These are phyloP conservation scores for Fusarium sp. DNA, from an alignment of 2,329 filamentous ascomycete species.

Conservation along the genomic window DNA sequence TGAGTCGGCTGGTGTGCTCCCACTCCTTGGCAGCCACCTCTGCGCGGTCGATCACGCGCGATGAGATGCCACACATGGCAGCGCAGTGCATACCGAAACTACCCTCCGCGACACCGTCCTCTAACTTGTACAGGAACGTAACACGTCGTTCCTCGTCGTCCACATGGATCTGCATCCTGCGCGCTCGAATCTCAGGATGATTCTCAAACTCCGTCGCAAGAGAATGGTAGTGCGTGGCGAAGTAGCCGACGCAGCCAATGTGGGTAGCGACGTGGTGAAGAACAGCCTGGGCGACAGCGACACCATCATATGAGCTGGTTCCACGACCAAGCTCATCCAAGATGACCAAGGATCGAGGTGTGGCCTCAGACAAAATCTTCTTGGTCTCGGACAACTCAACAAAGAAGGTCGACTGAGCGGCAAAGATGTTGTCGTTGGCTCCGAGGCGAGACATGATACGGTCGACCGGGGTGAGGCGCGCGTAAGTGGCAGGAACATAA, in stretches of 20 bases:
- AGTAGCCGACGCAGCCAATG: conserved; percentile 94
- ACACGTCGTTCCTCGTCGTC: conserved; percentile 87
- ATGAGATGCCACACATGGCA: conserved; percentile 95
- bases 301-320: conserved; percentile 95
- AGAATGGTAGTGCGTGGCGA: conserved; percentile 97
- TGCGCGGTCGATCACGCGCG: conserved; percentile 85
- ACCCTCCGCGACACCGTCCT: conserved; percentile 93
- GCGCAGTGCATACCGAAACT: conserved; percentile 99
- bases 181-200: conserved; percentile 89
- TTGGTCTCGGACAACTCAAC: conserved; percentile 98
- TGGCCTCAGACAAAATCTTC: conserved; percentile 96
- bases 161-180: conserved; percentile 95
- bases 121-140: conserved; percentile 96
- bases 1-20: conserved; percentile 94
- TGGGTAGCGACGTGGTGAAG: conserved; percentile 96
- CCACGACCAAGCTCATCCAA: conserved; percentile 96
- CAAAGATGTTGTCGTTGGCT: conserved; percentile 99
- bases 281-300: conserved; percentile 95
- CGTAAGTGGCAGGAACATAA: conserved; percentile 87
- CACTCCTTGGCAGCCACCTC: conserved; percentile 91
- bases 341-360: conserved; percentile 93
- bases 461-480: conserved; percentile 89
- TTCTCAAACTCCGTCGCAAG: conserved; percentile 90
- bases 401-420: conserved; percentile 97
- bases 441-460: conserved; percentile 99